Evolutionary conservation across 352 stramenopile species (phyloP), one percentile per base, ranked within the genome.

Genomic region (Globisporangium cylindrosporum): DNA sequence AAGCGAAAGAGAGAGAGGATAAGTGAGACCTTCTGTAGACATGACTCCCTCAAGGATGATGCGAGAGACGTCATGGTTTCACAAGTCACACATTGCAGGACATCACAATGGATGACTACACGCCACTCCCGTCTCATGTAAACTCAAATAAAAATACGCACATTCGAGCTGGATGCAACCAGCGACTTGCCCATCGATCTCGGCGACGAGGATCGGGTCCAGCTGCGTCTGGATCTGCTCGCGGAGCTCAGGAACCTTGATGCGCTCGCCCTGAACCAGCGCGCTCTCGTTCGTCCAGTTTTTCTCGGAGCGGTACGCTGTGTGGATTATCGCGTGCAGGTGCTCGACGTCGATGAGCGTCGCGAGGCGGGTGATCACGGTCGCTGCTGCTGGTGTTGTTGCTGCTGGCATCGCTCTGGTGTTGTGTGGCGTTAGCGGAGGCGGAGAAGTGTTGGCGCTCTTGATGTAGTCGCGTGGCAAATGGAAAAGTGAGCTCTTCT

Each of bases 91-190:
- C 24, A 15, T 20, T 57, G 51, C 49, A 25, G 9, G 6, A n/a
- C 20, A 55, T 12, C 18, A 6, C 20, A 15, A 41, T 41, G 36
- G 36, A 41, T 41, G 10, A 8, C 36, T 41, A 41, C 36, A 41
- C 36, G 10, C 36, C 10, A 41, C 48, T 27, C n/a, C 22, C 18
- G 6, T 4, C 18, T 1, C 7, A 55, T 6, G 14, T 3, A 27
- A 4, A 27, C 2, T 15, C 20, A 55, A 55, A 22, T 29, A 10
- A 18, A 14, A 55, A 25, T 43, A 51, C 61, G 61, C 36, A 67
- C 62, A 67, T n/a, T 67, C 62, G 62, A 67, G 7, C 27, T 67
- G 51, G 62, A 67, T 56, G 18, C 62, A 67, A 15, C 62, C 62
- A 18, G 53, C 24, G 53, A 67, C 22, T 15, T 61, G 4, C 6